Evolutionary conservation across 306 rosid species (phyloP).

Genomic region (Crotalaria pallida): DNA sequence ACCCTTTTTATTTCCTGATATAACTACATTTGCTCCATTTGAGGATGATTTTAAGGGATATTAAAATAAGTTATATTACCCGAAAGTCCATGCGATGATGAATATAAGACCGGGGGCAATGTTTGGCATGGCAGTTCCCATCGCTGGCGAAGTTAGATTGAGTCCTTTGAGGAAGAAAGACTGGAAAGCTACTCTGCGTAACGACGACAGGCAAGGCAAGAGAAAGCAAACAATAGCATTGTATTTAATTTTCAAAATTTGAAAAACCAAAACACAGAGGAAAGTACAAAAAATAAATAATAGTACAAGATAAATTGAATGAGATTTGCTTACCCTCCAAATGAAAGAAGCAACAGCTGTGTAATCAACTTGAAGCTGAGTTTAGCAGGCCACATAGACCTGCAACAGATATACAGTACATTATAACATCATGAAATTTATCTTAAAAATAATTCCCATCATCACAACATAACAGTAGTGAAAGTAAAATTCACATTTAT

Average conservation of each 20-base stretch:
- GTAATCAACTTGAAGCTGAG: slow-evolving; percentile 35
- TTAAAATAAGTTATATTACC: slow-evolving; percentile 37
- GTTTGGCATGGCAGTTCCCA: slow-evolving; percentile 97
- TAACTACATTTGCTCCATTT: not conserved
- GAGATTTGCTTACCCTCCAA: slow-evolving; percentile 84
- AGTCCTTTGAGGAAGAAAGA: slow-evolving; percentile 62
- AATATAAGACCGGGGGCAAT: slow-evolving; percentile 85
- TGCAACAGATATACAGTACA: slow-evolving; percentile 24
- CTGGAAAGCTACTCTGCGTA: slow-evolving; percentile 65
- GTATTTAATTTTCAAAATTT: not conserved
- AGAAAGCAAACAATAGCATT: not conserved
- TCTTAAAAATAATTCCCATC: not conserved
- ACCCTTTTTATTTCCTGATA: not conserved
- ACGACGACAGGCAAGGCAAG: not conserved
- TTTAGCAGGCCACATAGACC: slow-evolving; percentile 65
- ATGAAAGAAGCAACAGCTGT: slow-evolving; percentile 53
- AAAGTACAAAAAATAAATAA: no score
- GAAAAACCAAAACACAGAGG: no score
- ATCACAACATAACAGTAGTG: not conserved
- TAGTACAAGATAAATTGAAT: no score
- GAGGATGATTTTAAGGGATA: not conserved
- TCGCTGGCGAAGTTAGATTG: slow-evolving; percentile 67
- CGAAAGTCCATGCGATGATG: slow-evolving; percentile 64
- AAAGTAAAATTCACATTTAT: not conserved
- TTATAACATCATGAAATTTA: not conserved